Conservation (phyloP, 257 asterid species). For the Solanum sejunctum region DNA sequence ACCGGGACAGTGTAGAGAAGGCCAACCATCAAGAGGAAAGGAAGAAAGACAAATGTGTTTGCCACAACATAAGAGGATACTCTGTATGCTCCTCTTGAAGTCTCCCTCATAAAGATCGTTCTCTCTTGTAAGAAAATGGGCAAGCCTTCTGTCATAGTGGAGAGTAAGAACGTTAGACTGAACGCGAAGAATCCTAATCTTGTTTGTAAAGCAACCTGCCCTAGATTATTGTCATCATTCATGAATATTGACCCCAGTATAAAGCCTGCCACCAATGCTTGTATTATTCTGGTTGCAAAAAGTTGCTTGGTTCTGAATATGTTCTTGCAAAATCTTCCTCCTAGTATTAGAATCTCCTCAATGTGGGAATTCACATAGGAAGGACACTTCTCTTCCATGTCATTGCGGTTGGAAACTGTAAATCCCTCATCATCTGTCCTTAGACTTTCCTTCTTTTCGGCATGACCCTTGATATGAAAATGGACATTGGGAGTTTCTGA, state of each 20-base stretch:
- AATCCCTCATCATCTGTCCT: not conserved
- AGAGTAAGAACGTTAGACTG: slow-evolving; percentile 60
- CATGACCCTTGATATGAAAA: not conserved
- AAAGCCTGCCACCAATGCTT: slow-evolving; percentile 47
- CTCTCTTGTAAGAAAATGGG: slow-evolving; percentile 80
- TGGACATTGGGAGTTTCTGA: slow-evolving; percentile 7
- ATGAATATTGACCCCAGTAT: slow-evolving; percentile 65
- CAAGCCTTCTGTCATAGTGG: slow-evolving; percentile 71
- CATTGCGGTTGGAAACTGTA: not conserved
- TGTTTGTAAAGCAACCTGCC: slow-evolving; percentile 34
- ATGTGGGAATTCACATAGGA: slow-evolving; percentile 30
- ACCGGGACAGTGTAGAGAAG: slow-evolving; percentile 51
- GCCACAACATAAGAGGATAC: slow-evolving; percentile 68
- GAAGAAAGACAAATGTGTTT: slow-evolving; percentile 59
- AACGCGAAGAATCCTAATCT: slow-evolving; percentile 76
- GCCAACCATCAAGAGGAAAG: slow-evolving; percentile 52
- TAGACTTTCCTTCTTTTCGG: not conserved
- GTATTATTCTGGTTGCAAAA: slow-evolving; percentile 47
- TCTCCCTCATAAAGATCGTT: slow-evolving; percentile 56
- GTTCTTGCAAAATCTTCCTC: slow-evolving; percentile 56
- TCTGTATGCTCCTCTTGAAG: slow-evolving; percentile 65
- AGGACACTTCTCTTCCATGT: not conserved
- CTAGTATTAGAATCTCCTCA: slow-evolving; percentile 38
- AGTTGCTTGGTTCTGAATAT: slow-evolving; percentile 68
- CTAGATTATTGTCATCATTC: slow-evolving; percentile 31